Percentiles rank a stretch among this genome's conserved stretches.
Evolutionary conservation across 805 yeast species (phyloP).

Genomic region (Teunomyces funiuensis): DNA sequence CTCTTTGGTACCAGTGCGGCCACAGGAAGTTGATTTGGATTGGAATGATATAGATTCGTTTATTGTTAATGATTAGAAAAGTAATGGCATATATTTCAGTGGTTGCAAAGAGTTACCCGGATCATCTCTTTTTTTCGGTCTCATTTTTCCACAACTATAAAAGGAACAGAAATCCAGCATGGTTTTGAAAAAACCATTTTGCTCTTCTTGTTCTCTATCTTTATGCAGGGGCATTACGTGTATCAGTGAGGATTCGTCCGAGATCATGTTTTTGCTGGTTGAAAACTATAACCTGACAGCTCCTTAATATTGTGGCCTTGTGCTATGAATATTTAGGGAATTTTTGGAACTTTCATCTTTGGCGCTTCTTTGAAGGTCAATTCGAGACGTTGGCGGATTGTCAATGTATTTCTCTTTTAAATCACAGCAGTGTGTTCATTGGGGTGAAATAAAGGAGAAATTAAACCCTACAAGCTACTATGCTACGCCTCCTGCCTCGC

Average conservation of each 20-base stretch:
- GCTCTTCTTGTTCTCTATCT: constrained; percentile 57
- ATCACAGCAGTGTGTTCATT: constrained; percentile 25
- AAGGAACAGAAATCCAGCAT: constrained; percentile 9
- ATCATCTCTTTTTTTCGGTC: background rate
- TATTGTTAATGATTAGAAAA: background rate
- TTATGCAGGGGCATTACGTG: constrained; percentile 99
- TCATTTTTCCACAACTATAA: constrained; percentile 10
- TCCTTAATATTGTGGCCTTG: constrained; percentile 51
- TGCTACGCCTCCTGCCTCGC: constrained; percentile 48
- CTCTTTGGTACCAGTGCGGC: background rate
- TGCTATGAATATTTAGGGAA: constrained; percentile 61
- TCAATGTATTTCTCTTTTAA: constrained; percentile 15
- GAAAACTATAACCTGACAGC: constrained; percentile 98
- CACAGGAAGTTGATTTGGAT: background rate
- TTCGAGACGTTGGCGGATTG: background rate
- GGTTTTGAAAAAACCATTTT: constrained; percentile 9
- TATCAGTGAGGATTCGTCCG: constrained; percentile 99
- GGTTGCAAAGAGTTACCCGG: constrained; percentile 11
- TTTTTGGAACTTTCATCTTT: constrained; percentile 56
- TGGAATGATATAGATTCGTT: constrained; percentile 5
- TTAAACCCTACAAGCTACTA: background rate
- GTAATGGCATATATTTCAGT: background rate
- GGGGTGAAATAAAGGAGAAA: constrained; percentile 6
- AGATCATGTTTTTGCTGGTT: constrained; percentile 99
- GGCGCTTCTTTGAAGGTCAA: constrained; percentile 37